Base-by-base conservation (phyloP, 352 stramenopile genomes). In the Phytopythium helicoides region DNA sequence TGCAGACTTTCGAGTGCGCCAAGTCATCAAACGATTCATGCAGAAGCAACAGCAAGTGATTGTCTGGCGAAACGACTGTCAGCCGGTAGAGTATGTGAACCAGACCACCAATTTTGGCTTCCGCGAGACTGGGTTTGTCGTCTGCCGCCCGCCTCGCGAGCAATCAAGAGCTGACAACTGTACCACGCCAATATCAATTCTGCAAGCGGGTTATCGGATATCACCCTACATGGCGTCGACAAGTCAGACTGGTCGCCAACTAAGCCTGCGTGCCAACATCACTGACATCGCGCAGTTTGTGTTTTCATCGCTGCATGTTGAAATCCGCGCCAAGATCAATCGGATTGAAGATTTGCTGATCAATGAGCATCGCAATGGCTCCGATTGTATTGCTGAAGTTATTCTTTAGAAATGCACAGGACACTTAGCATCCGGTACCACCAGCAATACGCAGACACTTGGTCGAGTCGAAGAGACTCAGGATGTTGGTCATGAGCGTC, bases 1-100 rank as follows among this genome's bases (percentile, higher is more conserved):
- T 6, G 73, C 76, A 19, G 59, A 81, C 34, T 81, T 87, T 53
- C 56, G 64, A 14, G 62, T 76, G 25, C 63, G 81, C 28, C 73
- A 87, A 41, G 56, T 84, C n/a, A 40, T 85, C 19, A 71, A 73
- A 8, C 69, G 76, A 12, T 80, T 79, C 60, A 59, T 75, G 15
- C 71, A 86, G 25, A 35, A 55, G 11, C 66, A 79, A 35, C 73
- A 72, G 25, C 66, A 80, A 8, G 60, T 87, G 25, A 67, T 86
- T 18, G 71, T 78, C 25, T 84, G 73, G 72, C 54, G 66, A 21
- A 18, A 39, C 28, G 19, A 41, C 3, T 39, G 46, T 21, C 31
- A 41, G 3, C 46, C 46, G 3, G 33, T 22, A 0, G 46, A 42
- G n/a, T 19, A 18, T 10, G 25, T 34, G 4, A 28, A 39, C 28